Conservation (phyloP, 495 filamentous ascomycete species). For the Wilcoxina mikolae region DNA sequence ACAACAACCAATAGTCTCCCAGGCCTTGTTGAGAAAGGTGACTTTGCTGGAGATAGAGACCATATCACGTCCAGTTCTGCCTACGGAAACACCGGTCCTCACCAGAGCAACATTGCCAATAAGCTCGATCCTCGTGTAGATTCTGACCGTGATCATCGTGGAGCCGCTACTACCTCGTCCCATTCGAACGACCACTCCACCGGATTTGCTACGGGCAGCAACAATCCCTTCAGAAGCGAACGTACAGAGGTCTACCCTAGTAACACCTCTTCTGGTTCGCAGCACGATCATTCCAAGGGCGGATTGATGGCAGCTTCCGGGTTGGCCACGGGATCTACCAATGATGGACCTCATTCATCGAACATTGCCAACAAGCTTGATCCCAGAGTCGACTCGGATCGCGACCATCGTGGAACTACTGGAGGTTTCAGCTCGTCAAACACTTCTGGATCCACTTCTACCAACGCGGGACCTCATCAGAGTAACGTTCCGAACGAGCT, state of each 20-base stretch:
- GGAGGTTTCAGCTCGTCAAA: no score
- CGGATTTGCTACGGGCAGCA: neutral
- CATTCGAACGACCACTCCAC: neutral
- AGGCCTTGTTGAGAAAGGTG: no score
- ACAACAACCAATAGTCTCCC: no score
- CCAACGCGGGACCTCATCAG: constrained; percentile 33
- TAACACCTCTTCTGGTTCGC: neutral
- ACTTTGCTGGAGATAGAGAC: no score
- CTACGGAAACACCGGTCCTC: neutral
- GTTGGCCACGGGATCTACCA: constrained; percentile 14
- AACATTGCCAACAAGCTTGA: constrained; percentile 35
- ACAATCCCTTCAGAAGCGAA: neutral
- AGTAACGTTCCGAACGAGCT: constrained; percentile 33
- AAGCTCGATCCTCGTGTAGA: neutral
- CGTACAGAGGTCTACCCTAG: neutral
- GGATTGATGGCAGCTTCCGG: neutral
- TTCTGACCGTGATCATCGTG: neutral
- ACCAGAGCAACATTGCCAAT: neutral
- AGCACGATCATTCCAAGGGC: neutral
- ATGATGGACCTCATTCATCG: constrained; percentile 37
- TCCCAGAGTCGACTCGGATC: constrained; percentile 14
- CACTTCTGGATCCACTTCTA: constrained; percentile 19
- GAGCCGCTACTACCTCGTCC: no score
- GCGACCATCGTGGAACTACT: neutral
- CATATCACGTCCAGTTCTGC: no score